Evolutionary conservation across 805 yeast genomes (phyloP), one percentile per base, ranked within the genome.

Genomic region (Starmerella stigmatis): DNA sequence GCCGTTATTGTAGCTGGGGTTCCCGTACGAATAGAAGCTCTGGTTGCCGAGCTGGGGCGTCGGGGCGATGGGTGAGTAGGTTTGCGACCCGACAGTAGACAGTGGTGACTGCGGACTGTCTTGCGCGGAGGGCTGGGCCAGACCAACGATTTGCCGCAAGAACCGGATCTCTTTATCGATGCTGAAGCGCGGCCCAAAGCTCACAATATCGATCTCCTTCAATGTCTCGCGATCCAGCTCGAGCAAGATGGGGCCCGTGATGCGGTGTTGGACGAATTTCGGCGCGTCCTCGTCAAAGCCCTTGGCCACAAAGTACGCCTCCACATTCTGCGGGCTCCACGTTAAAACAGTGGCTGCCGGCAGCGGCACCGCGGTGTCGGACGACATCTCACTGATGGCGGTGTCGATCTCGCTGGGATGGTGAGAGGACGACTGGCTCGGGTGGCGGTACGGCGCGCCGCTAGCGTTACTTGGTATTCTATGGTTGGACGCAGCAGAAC

Each of bases 101-200:
- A 34, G 6, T n/a, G 38, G 33, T 31, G 50, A 25, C 13, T 27
- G 34, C 19, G 42, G 41, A 15, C 42, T 28, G 34, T 28, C 33
- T 11, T 19, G 21, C 29, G 16, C 12, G 28, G 35, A 22, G 29
- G 30, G 13, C 10, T 38, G 29, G 9, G 35, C 26, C 35, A 40
- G 25, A 21, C 49, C 52, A 11, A 36, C 35, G 11, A 36, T 12
- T 27, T 34, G 45, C 12, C 52, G 40, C 11, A 48, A 37, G 22
- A 15, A 74, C 60, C 85, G 94, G 56, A 92, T 89, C 60, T 85
- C 94, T 59, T 86, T 86, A 63, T 77, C 79, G 38, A 92, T 76
- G 61, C 88, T 96, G 64, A 86, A 92, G 52, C 99, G 73, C 0
- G 96, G 88, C 22, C 99, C 99, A 66, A 92, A 92, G 4, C 94